Conservation (phyloP, 306 rosid species). For the Carpinus viminea region DNA sequence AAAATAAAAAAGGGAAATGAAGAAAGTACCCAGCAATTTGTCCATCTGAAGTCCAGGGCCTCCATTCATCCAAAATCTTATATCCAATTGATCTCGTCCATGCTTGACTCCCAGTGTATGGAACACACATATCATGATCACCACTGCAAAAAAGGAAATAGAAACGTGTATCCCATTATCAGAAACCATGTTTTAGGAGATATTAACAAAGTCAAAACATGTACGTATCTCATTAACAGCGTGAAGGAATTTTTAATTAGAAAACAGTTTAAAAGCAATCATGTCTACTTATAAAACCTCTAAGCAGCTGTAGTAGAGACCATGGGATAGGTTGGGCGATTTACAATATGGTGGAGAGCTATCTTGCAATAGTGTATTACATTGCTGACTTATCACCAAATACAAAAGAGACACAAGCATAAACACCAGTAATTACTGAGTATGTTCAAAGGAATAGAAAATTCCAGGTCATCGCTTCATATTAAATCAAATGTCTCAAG, state of each 20-base stretch:
- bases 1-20: constrained; percentile 10
- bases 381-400: background rate
- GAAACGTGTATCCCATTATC: background rate
- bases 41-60: constrained; percentile 74
- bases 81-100: constrained; percentile 88
- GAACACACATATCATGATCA: constrained; percentile 96
- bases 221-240: background rate
- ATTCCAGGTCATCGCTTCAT: background rate
- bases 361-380: too few relatives aligned
- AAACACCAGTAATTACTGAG: background rate
- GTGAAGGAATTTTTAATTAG: background rate
- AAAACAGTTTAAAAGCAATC: background rate
- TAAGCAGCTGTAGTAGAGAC: background rate
- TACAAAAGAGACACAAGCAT: background rate
- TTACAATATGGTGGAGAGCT: background rate
- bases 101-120: constrained; percentile 78
- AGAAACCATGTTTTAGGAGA: background rate
- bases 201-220: background rate
- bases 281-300: background rate
- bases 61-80: constrained; percentile 77
- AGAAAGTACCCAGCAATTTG: constrained; percentile 79
- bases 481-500: background rate
- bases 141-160: constrained; percentile 51
- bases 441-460: background rate
- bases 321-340: background rate